Conservation (phyloP, 805 yeast genomes). For the Kuraishia hungarica region DNA sequence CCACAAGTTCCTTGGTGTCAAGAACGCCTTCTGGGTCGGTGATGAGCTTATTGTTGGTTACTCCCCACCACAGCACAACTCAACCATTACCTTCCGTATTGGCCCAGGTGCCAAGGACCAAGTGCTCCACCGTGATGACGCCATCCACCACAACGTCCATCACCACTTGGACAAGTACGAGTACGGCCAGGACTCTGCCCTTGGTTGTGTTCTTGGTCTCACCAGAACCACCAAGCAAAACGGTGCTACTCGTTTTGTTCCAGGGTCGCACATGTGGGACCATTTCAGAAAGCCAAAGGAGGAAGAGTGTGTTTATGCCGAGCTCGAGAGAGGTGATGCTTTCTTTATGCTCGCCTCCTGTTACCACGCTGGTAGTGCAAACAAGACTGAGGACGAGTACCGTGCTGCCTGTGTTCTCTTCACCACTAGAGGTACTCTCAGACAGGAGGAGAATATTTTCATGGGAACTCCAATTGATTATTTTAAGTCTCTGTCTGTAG, state of each 20-base stretch:
- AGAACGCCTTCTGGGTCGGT: constrained; percentile 15
- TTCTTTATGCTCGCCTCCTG: constrained; percentile 22
- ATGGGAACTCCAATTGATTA: constrained; percentile 16
- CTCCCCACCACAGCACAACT: constrained; percentile 13
- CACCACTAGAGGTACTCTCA: constrained; percentile 18
- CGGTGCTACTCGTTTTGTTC: constrained; percentile 23
- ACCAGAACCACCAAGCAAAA: constrained; percentile 14
- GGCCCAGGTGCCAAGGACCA: constrained; percentile 19
- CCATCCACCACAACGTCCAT: constrained; percentile 15
- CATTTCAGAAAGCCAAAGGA: constrained; percentile 15
- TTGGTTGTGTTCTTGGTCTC: constrained; percentile 15
- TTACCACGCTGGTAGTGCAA: constrained; percentile 23
- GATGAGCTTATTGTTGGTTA: constrained; percentile 13
- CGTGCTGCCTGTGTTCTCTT: constrained; percentile 18
- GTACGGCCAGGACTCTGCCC: constrained; percentile 13
- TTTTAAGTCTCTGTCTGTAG: constrained; percentile 12
- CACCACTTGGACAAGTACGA: constrained; percentile 9
- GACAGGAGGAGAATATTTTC: constrained; percentile 23
- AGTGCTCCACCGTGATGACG: constrained; percentile 18
- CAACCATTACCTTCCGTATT: constrained; percentile 14
- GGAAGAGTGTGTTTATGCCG: constrained; percentile 15
- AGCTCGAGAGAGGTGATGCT: constrained; percentile 22
- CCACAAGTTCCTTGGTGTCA: constrained; percentile 12
- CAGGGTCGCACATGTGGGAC: constrained; percentile 27
- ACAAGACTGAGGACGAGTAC: constrained; percentile 16